Conservation (phyloP, 345 rosid genomes). For the Bretschneidera sinensis region DNA sequence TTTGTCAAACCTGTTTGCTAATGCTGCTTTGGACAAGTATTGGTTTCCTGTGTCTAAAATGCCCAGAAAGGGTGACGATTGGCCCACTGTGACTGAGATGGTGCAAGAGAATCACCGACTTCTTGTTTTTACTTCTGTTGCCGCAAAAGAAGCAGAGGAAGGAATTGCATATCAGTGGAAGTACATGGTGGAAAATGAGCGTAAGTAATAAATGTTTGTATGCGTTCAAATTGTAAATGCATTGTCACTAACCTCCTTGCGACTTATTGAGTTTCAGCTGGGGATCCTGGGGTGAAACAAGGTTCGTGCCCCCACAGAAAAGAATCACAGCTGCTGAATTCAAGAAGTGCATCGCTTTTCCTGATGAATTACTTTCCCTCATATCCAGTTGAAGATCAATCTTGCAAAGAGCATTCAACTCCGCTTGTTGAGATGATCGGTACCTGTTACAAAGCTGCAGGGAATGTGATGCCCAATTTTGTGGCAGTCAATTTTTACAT, state of each 20-base stretch:
- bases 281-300: constrained; percentile 85
- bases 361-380: constrained; percentile 90
- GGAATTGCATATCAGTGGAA: constrained; percentile 98
- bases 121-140: constrained; percentile 85
- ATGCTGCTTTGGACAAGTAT: constrained; percentile 79
- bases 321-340: constrained; percentile 66
- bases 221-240: not conserved
- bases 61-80: constrained; percentile 92
- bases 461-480: constrained; percentile 80
- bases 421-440: constrained; percentile 80
- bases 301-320: constrained; percentile 90
- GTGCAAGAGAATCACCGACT: constrained; percentile 77
- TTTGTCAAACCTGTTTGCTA: constrained; percentile 55
- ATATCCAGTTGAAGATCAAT: constrained; percentile 68
- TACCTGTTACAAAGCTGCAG: constrained; percentile 83
- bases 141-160: constrained; percentile 93
- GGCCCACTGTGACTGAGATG: constrained; percentile 94
- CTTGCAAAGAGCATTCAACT: constrained; percentile 92
- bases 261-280: constrained; percentile 55
- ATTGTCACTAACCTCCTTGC: constrained; percentile 13
- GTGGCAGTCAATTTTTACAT: constrained; percentile 94
- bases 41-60: constrained; percentile 87
- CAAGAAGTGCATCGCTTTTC: constrained; percentile 72
- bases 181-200: constrained; percentile 83
- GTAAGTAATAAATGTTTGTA: constrained; percentile 40